Percentiles rank a stretch among this genome's conserved stretches.
phyloP scores from a whole-genome alignment of 2,329 filamentous ascomycete genomes.

The Pseudonectria buxi region DNA sequence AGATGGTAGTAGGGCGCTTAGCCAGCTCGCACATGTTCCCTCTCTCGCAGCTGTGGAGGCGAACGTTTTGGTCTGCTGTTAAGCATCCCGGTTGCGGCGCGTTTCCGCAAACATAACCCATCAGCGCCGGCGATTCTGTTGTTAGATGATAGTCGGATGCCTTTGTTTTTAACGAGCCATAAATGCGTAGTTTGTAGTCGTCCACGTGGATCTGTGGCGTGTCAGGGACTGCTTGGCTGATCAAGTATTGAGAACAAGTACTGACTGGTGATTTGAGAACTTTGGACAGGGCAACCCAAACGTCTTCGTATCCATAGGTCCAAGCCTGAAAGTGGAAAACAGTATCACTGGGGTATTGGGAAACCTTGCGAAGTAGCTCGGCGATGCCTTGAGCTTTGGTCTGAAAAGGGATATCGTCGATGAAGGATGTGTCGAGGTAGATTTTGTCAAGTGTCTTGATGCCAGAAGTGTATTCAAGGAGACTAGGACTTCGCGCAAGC shows the following conservation, averaged over 20 bases:
- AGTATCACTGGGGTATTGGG: conserved; percentile 63
- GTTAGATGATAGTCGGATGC: conserved; percentile 37
- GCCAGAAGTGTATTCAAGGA: conserved; percentile 67
- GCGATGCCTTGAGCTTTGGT: conserved; percentile 67
- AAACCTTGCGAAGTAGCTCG: conserved; percentile 65
- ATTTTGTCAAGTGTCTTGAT: conserved; percentile 67
- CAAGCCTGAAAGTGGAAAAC: conserved; percentile 80
- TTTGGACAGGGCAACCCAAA: conserved; percentile 75
- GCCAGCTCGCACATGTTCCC: conserved; percentile 53
- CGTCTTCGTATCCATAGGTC: conserved; percentile 88
- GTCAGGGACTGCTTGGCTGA: conserved; percentile 6
- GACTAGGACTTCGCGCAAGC: conserved; percentile 60
- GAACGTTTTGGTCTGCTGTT: conserved; percentile 53
- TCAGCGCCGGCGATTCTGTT: conserved; percentile 59
- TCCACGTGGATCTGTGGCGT: conserved; percentile 68
- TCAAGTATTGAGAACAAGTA: background rate
- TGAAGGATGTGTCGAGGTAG: conserved; percentile 84
- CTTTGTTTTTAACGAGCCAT: conserved; percentile 52
- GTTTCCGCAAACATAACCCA: conserved; percentile 72
- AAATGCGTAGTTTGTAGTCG: conserved; percentile 69
- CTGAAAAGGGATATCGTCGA: conserved; percentile 40
- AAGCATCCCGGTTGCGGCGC: conserved; percentile 62
- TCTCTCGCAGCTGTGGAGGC: conserved; percentile 82
- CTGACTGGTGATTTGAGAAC: conserved; percentile 57
- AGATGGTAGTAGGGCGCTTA: conserved; percentile 51